Percentiles rank a stretch among this genome's conserved stretches.
Conservation (phyloP, 257 asterid genomes). For the Scutellaria galericulata region DNA sequence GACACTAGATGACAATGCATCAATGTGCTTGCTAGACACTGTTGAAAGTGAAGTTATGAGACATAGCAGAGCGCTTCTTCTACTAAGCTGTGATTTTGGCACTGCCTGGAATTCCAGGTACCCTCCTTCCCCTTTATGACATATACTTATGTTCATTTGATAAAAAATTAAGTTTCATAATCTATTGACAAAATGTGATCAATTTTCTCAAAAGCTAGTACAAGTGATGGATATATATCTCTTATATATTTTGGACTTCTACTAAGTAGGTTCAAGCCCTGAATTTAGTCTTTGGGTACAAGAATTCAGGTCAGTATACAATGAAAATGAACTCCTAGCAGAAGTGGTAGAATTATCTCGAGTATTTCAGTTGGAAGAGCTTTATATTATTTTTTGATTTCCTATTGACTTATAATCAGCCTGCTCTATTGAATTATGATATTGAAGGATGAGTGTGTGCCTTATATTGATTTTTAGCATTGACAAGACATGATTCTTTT, state of each 20-base stretch:
- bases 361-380: not conserved
- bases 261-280: conserved; percentile 1
- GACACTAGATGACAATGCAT: conserved; percentile 35
- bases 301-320: conserved; percentile 11
- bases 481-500: not conserved
- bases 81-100: conserved; percentile 89
- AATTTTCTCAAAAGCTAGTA: not conserved
- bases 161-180: conserved; percentile 1
- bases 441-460: not conserved
- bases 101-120: conserved; percentile 95
- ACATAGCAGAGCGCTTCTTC: conserved; percentile 79
- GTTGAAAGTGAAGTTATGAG: conserved; percentile 73
- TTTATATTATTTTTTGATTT: not conserved
- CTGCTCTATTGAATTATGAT: not conserved
- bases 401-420: not conserved
- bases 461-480: not conserved
- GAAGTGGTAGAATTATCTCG: not conserved
- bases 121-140: not conserved
- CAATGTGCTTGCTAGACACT: conserved; percentile 28
- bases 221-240: conserved; percentile 11
- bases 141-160: conserved; percentile 4
- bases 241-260: conserved; percentile 18
- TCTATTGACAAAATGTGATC: not conserved
- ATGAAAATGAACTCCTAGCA: not conserved
- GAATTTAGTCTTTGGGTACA: conserved; percentile 9